Percentiles rank a stretch among this genome's conserved stretches.
phyloP scores from a whole-genome alignment of 1,284 basidiomycete genomes.

The Vanrija sp. region DNA sequence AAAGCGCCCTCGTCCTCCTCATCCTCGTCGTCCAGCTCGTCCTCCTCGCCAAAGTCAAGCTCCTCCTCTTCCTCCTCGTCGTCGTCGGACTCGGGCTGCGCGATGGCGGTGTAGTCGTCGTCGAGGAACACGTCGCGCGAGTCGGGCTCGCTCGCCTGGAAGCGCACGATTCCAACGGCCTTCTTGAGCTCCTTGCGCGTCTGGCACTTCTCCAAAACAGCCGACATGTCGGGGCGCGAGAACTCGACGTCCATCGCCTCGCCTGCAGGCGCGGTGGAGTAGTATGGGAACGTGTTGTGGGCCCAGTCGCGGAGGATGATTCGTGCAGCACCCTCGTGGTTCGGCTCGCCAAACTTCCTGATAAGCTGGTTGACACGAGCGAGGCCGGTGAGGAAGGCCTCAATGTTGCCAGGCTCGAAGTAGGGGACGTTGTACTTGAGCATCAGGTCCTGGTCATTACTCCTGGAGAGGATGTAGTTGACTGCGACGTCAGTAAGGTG shows the following conservation, averaged over 20 bases:
- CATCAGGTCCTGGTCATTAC: constrained; percentile 79
- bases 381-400: constrained; percentile 74
- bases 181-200: constrained; percentile 59
- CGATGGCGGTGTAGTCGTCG: constrained; percentile 52
- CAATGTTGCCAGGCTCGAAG: constrained; percentile 66
- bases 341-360: constrained; percentile 75
- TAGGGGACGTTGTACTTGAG: constrained; percentile 81
- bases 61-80: constrained; percentile 36
- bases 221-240: constrained; percentile 40
- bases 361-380: constrained; percentile 74
- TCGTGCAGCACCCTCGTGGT: constrained; percentile 74
- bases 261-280: constrained; percentile 59
- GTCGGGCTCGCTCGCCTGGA: constrained; percentile 57
- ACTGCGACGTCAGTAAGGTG: constrained; percentile 52
- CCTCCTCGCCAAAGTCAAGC: constrained; percentile 44
- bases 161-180: constrained; percentile 55
- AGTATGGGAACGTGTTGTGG: constrained; percentile 72
- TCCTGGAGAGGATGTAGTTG: constrained; percentile 66
- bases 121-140: constrained; percentile 57
- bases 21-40: constrained; percentile 37
- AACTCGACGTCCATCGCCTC: constrained; percentile 13
- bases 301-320: constrained; percentile 88
- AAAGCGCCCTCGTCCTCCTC: constrained; percentile 31
- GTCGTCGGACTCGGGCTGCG: constrained; percentile 19
- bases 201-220: constrained; percentile 59